Evolutionary conservation across 169 alveolate species (phyloP).

Genomic region (Fabrea salina): DNA sequence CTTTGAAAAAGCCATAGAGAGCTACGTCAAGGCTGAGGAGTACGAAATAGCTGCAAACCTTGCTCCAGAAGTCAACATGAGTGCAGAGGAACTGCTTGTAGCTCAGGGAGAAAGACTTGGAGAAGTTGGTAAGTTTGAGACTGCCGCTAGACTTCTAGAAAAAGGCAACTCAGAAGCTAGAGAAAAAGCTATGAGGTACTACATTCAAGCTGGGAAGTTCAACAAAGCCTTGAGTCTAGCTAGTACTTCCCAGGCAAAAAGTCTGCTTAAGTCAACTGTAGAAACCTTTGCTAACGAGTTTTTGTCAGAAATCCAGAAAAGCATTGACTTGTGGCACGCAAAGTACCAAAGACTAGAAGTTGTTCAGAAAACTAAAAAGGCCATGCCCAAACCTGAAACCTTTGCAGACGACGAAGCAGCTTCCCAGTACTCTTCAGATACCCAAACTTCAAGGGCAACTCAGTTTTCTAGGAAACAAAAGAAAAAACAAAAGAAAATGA

Average conservation of each 20-base stretch:
- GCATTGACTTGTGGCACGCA: background rate
- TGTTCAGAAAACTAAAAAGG: conserved; percentile 11
- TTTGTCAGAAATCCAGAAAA: conserved; percentile 2
- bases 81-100: background rate
- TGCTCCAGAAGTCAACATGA: background rate
- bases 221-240: background rate
- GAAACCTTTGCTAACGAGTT: background rate
- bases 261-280: background rate
- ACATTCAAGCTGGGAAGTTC: conserved; percentile 2
- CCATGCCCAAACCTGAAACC: background rate
- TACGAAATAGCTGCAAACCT: conserved; percentile 47
- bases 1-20: conserved; percentile 38
- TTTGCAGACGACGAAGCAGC: conserved; percentile 20
- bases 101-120: background rate
- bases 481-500: background rate
- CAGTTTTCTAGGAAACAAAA: background rate
- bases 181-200: background rate
- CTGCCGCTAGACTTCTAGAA: background rate
- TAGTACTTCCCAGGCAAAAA: background rate
- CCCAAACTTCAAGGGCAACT: background rate
- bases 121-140: conserved; percentile 14
- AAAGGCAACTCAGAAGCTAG: background rate
- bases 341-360: conserved; percentile 11
- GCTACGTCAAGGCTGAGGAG: conserved; percentile 38
- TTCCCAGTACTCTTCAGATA: conserved; percentile 1